A percentile compares a stretch with the other conserved stretches of the same genome.
Conservation (phyloP, 1,284 basidiomycete species). For the Kwoniella shivajii region DNA sequence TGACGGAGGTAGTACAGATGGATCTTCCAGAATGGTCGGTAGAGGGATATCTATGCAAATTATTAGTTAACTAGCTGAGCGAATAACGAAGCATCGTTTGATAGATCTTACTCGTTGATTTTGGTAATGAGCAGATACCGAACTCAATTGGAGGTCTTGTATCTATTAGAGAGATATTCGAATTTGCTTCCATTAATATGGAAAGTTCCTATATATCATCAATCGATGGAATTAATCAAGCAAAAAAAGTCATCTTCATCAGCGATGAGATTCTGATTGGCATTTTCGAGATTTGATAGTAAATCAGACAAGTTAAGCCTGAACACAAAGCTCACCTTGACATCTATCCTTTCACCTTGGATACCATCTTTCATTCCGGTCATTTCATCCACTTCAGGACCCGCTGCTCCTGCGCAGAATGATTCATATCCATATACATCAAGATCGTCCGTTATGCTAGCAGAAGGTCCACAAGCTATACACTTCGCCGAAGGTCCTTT, state of each 20-base stretch:
- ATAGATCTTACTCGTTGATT: constrained; percentile 66
- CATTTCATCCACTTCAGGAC: constrained; percentile 22
- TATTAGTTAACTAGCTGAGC: not conserved
- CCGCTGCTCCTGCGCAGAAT: constrained; percentile 64
- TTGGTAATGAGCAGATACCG: constrained; percentile 78
- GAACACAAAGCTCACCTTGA: constrained; percentile 20
- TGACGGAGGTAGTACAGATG: constrained; percentile 21
- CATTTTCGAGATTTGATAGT: too few species aligned
- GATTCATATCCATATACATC: constrained; percentile 66
- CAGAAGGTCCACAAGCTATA: constrained; percentile 40
- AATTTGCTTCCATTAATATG: constrained; percentile 1
- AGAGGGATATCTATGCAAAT: constrained; percentile 48
- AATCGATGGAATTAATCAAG: too few species aligned
- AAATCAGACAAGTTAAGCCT: not conserved
- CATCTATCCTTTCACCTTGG: constrained; percentile 44
- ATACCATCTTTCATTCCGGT: constrained; percentile 32
- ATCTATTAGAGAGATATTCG: constrained; percentile 63
- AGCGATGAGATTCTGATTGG: too few species aligned
- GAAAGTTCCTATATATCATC: constrained; percentile 22
- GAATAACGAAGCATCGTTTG: not conserved
- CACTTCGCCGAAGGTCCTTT: constrained; percentile 59
- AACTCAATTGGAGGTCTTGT: constrained; percentile 81
- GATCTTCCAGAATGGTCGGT: constrained; percentile 32
- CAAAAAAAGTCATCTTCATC: too few species aligned
- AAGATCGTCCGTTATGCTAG: constrained; percentile 31